phyloP scores from a whole-genome alignment of 345 rosid genomes.

The Eutrema heterophyllum region DNA sequence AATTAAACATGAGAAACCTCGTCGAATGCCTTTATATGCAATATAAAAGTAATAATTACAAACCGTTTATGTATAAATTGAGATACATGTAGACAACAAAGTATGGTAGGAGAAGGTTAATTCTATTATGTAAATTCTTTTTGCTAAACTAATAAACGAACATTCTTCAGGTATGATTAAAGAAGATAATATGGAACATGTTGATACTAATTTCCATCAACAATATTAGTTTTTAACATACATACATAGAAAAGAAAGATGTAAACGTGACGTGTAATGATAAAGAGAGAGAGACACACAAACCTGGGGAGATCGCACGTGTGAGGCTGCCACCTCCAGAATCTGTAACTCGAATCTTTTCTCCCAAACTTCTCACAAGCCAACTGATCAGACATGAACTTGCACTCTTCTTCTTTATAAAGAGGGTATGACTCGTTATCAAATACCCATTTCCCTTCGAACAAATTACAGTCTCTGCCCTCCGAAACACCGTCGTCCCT shows the following conservation, averaged over 20 bases:
- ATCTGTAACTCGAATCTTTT: slow-evolving; percentile 56
- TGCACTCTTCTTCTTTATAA: slow-evolving; percentile 73
- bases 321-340: slow-evolving; percentile 90
- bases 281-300: neutral
- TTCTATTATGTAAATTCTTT: neutral
- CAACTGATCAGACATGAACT: slow-evolving; percentile 69
- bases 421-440: slow-evolving; percentile 65
- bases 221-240: too few relatives aligned
- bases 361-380: slow-evolving; percentile 84
- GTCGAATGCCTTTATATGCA: too few relatives aligned
- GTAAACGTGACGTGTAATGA: neutral
- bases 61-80: neutral
- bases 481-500: neutral
- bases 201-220: neutral
- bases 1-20: neutral
- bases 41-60: neutral
- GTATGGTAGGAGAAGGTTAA: neutral
- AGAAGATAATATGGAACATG: neutral
- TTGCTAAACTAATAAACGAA: neutral
- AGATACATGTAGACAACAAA: neutral
- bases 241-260: neutral
- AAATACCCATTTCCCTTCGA: slow-evolving; percentile 71
- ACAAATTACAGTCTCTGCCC: slow-evolving; percentile 50
- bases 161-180: neutral
- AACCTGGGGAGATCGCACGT: slow-evolving; percentile 81